phyloP scores from a whole-genome alignment of 1,284 basidiomycete genomes.

The Leccinum subrobustum region DNA sequence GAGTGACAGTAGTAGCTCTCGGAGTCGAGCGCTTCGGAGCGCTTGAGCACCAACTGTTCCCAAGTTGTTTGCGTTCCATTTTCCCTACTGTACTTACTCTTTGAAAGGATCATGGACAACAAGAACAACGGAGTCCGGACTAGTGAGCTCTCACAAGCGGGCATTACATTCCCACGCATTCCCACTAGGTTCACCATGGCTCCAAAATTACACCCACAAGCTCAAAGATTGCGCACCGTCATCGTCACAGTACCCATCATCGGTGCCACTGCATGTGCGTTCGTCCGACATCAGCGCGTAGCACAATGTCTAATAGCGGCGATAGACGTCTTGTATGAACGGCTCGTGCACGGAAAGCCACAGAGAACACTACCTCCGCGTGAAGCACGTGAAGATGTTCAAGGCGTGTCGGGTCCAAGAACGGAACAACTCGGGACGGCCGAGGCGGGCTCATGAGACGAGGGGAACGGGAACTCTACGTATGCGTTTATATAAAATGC shows the following conservation, averaged over 20 bases:
- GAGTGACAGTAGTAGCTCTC: too few relatives aligned
- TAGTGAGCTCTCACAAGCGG: too few relatives aligned
- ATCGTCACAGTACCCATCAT: conserved; percentile 63
- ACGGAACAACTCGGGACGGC: conserved; percentile 23
- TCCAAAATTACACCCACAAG: conserved; percentile 40
- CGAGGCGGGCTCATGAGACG: conserved; percentile 1
- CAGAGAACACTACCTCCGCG: conserved; percentile 40
- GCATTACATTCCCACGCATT: not conserved
- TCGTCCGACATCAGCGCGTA: not conserved
- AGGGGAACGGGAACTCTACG: not conserved
- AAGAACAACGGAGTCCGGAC: too few relatives aligned
- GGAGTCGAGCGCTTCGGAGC: too few relatives aligned
- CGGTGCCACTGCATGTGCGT: conserved; percentile 52
- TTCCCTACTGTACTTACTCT: too few relatives aligned
- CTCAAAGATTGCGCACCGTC: conserved; percentile 55
- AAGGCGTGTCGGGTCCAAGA: not conserved
- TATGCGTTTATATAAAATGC: not conserved
- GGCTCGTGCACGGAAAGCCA: conserved; percentile 60
- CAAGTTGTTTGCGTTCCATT: too few relatives aligned
- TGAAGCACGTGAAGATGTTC: not conserved
- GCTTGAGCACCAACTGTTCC: too few relatives aligned
- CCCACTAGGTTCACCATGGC: conserved; percentile 22
- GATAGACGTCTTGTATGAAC: conserved; percentile 64
- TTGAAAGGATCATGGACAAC: too few relatives aligned
- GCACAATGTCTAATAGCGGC: conserved; percentile 11